phyloP scores from a whole-genome alignment of 192 early-diverging fungal species.

The Backusella parvicylindrica region DNA sequence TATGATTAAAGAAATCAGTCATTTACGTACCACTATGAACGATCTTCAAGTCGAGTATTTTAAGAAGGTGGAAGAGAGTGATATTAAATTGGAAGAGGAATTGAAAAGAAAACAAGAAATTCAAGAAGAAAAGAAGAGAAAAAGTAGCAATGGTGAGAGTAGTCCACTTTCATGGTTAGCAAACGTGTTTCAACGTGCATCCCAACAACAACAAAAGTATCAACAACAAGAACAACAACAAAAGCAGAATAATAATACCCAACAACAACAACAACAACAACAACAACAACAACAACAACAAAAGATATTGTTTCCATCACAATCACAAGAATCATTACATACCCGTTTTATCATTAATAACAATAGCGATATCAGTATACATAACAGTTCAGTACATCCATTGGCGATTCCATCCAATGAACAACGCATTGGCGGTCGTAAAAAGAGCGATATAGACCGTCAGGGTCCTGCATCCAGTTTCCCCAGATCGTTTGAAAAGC shows the following conservation, averaged over 20 bases:
- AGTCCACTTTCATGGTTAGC: constrained; percentile 1
- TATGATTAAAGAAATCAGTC: constrained; percentile 48
- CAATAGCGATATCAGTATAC: neutral
- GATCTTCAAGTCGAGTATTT: constrained; percentile 57
- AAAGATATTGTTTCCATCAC: neutral
- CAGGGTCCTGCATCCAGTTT: constrained; percentile 12
- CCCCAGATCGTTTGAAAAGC: neutral
- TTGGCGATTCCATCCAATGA: neutral
- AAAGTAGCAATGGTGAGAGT: neutral
- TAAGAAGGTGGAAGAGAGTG: constrained; percentile 48
- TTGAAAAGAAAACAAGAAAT: neutral
- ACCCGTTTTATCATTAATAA: neutral
- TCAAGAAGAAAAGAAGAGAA: neutral
- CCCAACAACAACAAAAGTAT: neutral
- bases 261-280: neutral
- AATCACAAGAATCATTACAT: neutral
- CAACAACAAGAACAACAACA: neutral
- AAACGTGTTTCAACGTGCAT: constrained; percentile 4
- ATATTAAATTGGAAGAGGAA: constrained; percentile 2
- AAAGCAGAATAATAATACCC: neutral
- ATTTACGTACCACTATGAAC: constrained; percentile 52
- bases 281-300: neutral
- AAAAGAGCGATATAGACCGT: constrained; percentile 14
- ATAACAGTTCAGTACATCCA: neutral
- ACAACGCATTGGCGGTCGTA: neutral